These are phyloP conservation scores for Serendipita sp. DNA, from an alignment of 768 basidiomycete genomes.

Conservation along the genomic window DNA sequence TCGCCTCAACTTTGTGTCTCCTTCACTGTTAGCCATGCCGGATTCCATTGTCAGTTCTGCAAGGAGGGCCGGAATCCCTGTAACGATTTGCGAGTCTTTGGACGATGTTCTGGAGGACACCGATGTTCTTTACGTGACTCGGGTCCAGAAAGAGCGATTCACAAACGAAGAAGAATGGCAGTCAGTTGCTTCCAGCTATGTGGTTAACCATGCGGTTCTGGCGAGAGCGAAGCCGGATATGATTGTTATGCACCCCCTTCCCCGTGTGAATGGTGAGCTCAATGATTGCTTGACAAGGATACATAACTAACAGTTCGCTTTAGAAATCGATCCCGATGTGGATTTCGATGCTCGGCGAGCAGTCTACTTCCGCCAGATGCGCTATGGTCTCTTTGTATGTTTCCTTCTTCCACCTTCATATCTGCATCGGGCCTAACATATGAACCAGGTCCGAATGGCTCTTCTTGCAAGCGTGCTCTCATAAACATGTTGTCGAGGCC, in stretches of 20 bases:
- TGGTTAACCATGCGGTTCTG: conserved; percentile 86
- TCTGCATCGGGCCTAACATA: background rate
- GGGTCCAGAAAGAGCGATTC: conserved; percentile 93
- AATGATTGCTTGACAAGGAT: background rate
- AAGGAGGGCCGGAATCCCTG: conserved; percentile 63
- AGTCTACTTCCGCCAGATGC: conserved; percentile 97
- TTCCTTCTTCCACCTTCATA: background rate
- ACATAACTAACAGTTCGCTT: conserved; percentile 11
- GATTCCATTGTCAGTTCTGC: conserved; percentile 67
- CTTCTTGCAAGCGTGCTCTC: conserved; percentile 53
- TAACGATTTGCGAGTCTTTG: conserved; percentile 69
- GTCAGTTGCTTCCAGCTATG: conserved; percentile 79
- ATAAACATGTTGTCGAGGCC: background rate
- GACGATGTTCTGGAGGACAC: conserved; percentile 85
- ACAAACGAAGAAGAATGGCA: conserved; percentile 67
- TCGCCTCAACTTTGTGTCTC: conserved; percentile 89
- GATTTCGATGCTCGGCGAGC: conserved; percentile 91
- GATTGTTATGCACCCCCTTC: conserved; percentile 99
- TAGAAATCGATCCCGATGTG: conserved; percentile 97
- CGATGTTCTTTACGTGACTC: conserved; percentile 92
- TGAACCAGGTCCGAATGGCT: conserved; percentile 56
- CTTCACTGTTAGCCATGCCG: conserved; percentile 77
- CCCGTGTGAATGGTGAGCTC: conserved; percentile 64
- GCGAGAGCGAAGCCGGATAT: conserved; percentile 89
- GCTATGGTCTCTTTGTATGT: conserved; percentile 91